A percentile compares a stretch with the other conserved stretches of the same genome.
phyloP scores from a whole-genome alignment of 2,329 filamentous ascomycete species.

The Aspergillus spinulosporus region DNA sequence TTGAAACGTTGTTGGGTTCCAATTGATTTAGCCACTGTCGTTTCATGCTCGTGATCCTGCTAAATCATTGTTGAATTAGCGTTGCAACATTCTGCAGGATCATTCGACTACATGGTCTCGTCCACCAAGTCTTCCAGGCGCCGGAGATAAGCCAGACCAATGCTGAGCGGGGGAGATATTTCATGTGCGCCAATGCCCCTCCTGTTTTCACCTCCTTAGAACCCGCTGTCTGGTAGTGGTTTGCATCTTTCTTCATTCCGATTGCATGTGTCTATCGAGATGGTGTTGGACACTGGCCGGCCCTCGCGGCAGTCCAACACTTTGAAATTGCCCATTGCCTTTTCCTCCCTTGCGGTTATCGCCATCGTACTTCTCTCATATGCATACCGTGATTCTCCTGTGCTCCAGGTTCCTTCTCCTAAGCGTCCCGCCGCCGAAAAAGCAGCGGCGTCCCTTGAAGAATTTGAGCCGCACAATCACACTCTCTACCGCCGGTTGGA shows the following conservation, averaged over 20 bases:
- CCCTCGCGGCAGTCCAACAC: conserved; percentile 2
- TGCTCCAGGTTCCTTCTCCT: background rate
- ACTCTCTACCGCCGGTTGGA: background rate
- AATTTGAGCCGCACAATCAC: background rate
- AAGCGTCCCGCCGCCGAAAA: background rate
- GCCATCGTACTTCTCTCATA: conserved; percentile 1
- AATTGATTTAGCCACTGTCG: no score
- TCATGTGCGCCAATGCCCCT: background rate
- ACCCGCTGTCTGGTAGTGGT: no score
- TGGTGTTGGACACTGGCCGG: background rate
- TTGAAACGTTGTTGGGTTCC: no score
- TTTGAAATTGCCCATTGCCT: conserved; percentile 1
- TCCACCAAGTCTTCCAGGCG: background rate
- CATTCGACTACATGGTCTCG: no score
- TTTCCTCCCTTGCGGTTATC: background rate
- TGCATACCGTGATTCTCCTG: background rate
- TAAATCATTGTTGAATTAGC: no score
- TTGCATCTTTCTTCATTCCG: no score
- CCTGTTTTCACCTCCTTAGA: no score
- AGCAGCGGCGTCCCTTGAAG: background rate
- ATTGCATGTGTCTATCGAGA: no score
- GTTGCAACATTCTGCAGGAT: background rate
- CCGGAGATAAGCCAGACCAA: background rate
- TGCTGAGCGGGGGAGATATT: background rate
- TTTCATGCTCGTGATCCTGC: no score